phyloP scores from a whole-genome alignment of 139 green algal genomes.

The Nannochloris sp. region DNA sequence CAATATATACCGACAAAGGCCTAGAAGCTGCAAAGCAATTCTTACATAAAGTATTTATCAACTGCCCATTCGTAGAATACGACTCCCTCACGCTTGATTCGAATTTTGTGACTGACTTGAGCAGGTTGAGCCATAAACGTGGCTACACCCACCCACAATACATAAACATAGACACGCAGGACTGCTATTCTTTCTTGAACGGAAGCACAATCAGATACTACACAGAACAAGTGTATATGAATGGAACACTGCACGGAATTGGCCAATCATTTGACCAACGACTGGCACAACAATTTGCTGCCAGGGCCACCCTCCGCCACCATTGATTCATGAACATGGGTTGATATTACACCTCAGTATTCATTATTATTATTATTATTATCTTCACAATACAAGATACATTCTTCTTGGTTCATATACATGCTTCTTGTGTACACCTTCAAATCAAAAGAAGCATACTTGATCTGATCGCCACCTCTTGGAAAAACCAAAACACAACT shows the following conservation, averaged over 20 bases:
- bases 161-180: background rate
- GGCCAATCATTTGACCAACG: background rate
- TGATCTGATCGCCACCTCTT: too few relatives aligned
- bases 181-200: background rate
- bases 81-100: background rate
- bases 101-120: background rate
- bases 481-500: too few relatives aligned
- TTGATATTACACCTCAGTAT: too few relatives aligned
- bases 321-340: too few relatives aligned
- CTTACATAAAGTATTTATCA: constrained; percentile 9
- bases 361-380: too few relatives aligned
- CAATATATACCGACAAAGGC: constrained; percentile 31
- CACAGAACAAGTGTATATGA: background rate
- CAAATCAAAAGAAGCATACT: too few relatives aligned
- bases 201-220: background rate
- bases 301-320: background rate
- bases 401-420: too few relatives aligned
- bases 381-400: too few relatives aligned
- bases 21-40: constrained; percentile 15
- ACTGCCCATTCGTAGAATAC: constrained; percentile 10
- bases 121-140: background rate
- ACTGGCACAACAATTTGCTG: constrained; percentile 1
- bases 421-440: too few relatives aligned
- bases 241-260: background rate
- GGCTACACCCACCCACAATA: background rate